phyloP scores from a whole-genome alignment of 2,329 filamentous ascomycete genomes.

The Colletotrichum higginsianum region DNA sequence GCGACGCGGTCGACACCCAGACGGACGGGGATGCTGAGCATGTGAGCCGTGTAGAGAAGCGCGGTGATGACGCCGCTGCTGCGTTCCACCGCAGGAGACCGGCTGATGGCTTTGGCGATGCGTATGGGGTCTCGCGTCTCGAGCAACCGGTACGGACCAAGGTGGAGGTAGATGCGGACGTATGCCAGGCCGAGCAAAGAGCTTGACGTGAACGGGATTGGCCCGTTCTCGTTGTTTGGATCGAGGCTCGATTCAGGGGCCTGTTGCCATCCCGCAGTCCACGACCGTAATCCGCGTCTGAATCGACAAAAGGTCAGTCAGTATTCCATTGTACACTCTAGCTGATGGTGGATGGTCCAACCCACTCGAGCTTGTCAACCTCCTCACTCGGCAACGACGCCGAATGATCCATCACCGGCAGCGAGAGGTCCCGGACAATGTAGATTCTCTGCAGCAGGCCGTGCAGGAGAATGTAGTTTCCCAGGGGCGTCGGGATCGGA shows the following conservation, averaged over 20 bases:
- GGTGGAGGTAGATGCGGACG: slow-evolving; percentile 60
- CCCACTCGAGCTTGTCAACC: slow-evolving; percentile 55
- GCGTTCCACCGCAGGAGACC: slow-evolving; percentile 58
- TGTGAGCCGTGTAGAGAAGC: slow-evolving; percentile 67
- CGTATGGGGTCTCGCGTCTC: slow-evolving; percentile 59
- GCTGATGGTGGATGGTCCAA: background rate
- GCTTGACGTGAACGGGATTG: slow-evolving; percentile 61
- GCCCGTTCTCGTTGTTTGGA: slow-evolving; percentile 57
- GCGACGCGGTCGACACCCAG: slow-evolving; percentile 69
- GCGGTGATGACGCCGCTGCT: slow-evolving; percentile 65
- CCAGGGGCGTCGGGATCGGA: slow-evolving; percentile 54
- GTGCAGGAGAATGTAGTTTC: slow-evolving; percentile 56
- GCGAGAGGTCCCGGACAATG: slow-evolving; percentile 54
- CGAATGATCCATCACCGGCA: slow-evolving; percentile 52
- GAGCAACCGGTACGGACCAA: slow-evolving; percentile 59
- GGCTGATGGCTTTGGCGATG: slow-evolving; percentile 57
- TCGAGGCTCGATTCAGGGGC: slow-evolving; percentile 56
- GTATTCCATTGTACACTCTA: background rate
- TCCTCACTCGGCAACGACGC: slow-evolving; percentile 53
- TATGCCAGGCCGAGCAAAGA: slow-evolving; percentile 63
- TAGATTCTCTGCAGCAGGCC: slow-evolving; percentile 56
- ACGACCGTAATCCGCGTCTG: slow-evolving; percentile 54
- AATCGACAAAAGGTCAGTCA: background rate
- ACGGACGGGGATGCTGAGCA: slow-evolving; percentile 69
- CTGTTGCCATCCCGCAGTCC: slow-evolving; percentile 57